Evolutionary conservation across 257 asterid genomes (phyloP).

Genomic region (Solanum pinnatisectum): DNA sequence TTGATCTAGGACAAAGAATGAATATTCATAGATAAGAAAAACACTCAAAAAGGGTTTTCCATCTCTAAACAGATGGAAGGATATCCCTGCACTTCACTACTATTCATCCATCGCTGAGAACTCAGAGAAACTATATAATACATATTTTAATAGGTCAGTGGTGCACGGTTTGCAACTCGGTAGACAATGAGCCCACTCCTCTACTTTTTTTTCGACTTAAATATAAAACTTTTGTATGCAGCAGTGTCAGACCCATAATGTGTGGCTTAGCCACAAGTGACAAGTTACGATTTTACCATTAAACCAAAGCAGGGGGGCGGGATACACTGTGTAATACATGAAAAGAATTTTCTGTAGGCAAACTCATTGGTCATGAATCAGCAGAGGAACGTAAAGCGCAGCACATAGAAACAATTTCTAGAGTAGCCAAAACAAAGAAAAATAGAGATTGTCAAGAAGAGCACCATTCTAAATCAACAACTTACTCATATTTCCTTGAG

Average conservation of each 20-base stretch:
- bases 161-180: background rate
- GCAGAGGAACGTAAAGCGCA: background rate
- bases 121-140: background rate
- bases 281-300: background rate
- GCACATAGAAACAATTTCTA: background rate
- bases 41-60: background rate
- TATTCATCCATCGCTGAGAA: background rate
- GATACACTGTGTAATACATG: background rate
- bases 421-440: background rate
- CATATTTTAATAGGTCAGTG: background rate
- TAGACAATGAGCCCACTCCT: background rate
- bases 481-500: constrained; percentile 95
- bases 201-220: background rate
- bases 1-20: background rate
- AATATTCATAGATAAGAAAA: background rate
- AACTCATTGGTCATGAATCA: background rate
- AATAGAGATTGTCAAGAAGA: background rate
- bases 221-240: background rate
- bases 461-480: constrained; percentile 1
- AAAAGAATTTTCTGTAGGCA: background rate
- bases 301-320: background rate
- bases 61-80: background rate
- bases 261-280: background rate
- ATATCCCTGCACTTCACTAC: background rate
- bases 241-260: background rate